phyloP scores from a whole-genome alignment of 2,329 filamentous ascomycete species.

The Aspergillus arachidicola region DNA sequence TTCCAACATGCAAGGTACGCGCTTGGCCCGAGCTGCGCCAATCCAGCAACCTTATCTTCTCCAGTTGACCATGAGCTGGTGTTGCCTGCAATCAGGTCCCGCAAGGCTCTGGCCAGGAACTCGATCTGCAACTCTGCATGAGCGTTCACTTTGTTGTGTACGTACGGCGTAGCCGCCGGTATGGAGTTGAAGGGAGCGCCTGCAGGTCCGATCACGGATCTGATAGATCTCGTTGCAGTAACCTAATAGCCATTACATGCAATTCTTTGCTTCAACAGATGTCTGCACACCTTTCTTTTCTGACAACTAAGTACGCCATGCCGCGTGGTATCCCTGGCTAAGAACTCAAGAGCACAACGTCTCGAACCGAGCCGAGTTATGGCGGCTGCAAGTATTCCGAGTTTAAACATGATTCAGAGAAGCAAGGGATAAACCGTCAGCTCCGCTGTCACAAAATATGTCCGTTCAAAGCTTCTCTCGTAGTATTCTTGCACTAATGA shows the following conservation, averaged over 20 bases:
- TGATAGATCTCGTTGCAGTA: slow-evolving; percentile 1
- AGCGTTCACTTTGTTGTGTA: background rate
- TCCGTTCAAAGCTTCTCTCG: background rate
- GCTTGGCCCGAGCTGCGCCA: slow-evolving; percentile 13
- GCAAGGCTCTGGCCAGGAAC: slow-evolving; percentile 3
- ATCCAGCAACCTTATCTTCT: slow-evolving; percentile 19
- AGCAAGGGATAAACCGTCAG: background rate
- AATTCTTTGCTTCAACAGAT: background rate
- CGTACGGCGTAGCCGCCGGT: background rate
- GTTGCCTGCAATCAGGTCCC: background rate
- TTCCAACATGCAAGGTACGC: slow-evolving; percentile 16
- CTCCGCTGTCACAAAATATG: slow-evolving; percentile 6
- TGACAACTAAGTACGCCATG: slow-evolving; percentile 10
- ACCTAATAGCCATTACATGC: background rate
- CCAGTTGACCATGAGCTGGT: slow-evolving; percentile 3
- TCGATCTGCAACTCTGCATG: slow-evolving; percentile 13
- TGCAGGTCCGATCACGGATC: background rate
- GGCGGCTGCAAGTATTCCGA: slow-evolving; percentile 11
- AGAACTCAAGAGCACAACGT: slow-evolving; percentile 11
- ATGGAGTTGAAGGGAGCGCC: background rate
- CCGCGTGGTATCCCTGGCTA: slow-evolving; percentile 13
- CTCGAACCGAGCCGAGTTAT: slow-evolving; percentile 19
- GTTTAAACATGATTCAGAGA: slow-evolving; percentile 3
- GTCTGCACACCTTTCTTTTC: background rate
- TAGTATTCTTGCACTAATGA: background rate